Base-by-base conservation (phyloP, 192 early-diverging fungal species). In the Rhizophagus clarus region DNA sequence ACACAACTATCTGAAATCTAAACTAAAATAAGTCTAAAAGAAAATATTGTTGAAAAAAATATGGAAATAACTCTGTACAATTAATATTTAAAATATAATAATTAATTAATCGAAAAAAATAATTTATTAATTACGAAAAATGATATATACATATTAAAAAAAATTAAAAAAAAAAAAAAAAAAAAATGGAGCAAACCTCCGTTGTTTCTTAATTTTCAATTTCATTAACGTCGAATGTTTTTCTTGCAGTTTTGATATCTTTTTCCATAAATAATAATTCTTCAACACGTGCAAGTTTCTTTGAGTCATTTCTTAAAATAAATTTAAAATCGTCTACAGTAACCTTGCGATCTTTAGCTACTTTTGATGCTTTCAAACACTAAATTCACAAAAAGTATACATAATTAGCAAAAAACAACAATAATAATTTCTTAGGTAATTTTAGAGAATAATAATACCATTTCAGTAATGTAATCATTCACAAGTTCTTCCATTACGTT, bases 401-500 rank as follows among this genome's bases (percentile, higher is more conserved):
- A 34, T 29, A 62, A 12, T 61, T 42, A 42, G 11, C 8, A 40
- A 68, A 61, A 63, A 47, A 31, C 47, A 40, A 73, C 26, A 32
- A 56, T 0, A 40, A 40, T 40, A 40, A 40, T 40, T 40, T 40
- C 37, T n/a, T 40, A 40, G 5, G 37, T 8, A 40, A 4, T 31
- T 45, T 8, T 69, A 60, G 34, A 29, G 32, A 31, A 45, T n/a
- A n/a, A n/a, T 61, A 83, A 73, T 89, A 94, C 94, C 86, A 95
- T 89, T 76, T 96, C 94, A 10, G 88, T 89, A 47, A 95, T 85
- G 79, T 94, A 96, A 60, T 91, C 90, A 51, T 91, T 85, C 29
- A 96, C 87, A 80, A 95, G 84, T 74, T 95, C 94, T 70, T 96
- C 95, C 90, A 96, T 87, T 2, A 96, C 85, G 9, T 92, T 91